Conservation (phyloP, 352 stramenopile species). For the Globisporangium spiculum region DNA sequence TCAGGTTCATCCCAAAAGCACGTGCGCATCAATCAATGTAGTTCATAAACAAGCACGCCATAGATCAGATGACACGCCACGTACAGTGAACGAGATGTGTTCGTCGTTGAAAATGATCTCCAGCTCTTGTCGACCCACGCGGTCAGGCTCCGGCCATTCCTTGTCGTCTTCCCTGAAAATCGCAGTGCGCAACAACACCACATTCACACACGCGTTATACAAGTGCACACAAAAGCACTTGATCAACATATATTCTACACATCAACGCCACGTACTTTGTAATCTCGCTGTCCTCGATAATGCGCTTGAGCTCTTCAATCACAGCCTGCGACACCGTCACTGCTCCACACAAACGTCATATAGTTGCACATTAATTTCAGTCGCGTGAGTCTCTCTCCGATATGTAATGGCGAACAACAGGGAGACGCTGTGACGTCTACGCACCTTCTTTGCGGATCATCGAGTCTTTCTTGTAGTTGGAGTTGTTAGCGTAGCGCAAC, state of each 20-base stretch:
- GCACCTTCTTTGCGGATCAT: conserved; percentile 97
- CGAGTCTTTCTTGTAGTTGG: conserved; percentile 97
- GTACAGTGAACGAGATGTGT: conserved; percentile 96
- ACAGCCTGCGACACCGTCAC: conserved; percentile 90
- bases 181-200: not conserved
- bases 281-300: conserved; percentile 91
- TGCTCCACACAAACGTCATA: conserved; percentile 17
- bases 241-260: not conserved
- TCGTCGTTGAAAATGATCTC: conserved; percentile 94
- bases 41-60: not conserved
- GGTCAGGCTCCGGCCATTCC: conserved; percentile 94
- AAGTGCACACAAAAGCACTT: not conserved
- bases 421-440: not conserved
- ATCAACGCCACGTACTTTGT: conserved; percentile 59
- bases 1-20: not conserved
- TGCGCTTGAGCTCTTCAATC: conserved; percentile 93
- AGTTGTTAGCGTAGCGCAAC: conserved; percentile 97
- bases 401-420: not conserved
- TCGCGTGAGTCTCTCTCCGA: conserved; percentile 1
- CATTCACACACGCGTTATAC: not conserved
- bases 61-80: not conserved
- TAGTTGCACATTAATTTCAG: not conserved
- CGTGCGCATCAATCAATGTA: not conserved
- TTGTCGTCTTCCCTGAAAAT: conserved; percentile 88
- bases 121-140: conserved; percentile 92